Base-by-base conservation (phyloP, 768 basidiomycete genomes). In the Trametes coccinea region DNA sequence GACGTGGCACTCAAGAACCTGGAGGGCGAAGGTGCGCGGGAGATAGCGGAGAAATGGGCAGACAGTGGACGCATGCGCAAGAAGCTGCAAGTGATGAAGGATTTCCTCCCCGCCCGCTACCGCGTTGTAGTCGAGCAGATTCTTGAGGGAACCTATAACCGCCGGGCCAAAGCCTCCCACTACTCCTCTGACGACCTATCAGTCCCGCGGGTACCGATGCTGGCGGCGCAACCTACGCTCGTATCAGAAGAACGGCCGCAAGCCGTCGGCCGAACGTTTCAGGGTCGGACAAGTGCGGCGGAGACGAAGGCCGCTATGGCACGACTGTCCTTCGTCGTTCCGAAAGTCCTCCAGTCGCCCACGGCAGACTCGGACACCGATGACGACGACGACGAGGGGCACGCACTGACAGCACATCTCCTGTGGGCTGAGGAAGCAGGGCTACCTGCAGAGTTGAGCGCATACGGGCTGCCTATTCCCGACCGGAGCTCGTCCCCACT, bases 1-100 rank as follows among this genome's bases (percentile, higher is more conserved):
- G 87, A 89, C 51, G 76, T 83, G 0, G 78, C 83, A 0, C 67
- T 89, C 50, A 81, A 86, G 64, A 92, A 92, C 65, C 70, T 90
- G n/a, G 79, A 89, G 9, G 78, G 80, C 46, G 70, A 70, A 5
- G 82, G 80, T 1, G 78, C 79, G 0, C 71, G 68, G 3, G 79
- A 76, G 30, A 69, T 77, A 14, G 87, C 82, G 1, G 74, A 76
- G 14, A 76, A 77, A 41, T 89, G 88, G 88, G 83, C 80, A 0
- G 83, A 84, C 31, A 77, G 73, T 39, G 79, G 78, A 2, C 80
- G 76, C 53, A 65, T 80, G 53, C 66, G 73, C 40, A 72, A 71
- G 58, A 86, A 80, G 66, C 64, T 86, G 17, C 73, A 75, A 3
- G 70, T 78, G 2, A 71, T 88, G 62, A 76, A 74, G 46, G 70